Conservation (phyloP, 1,284 basidiomycete genomes). For the Pulchroboletus neoregius region DNA sequence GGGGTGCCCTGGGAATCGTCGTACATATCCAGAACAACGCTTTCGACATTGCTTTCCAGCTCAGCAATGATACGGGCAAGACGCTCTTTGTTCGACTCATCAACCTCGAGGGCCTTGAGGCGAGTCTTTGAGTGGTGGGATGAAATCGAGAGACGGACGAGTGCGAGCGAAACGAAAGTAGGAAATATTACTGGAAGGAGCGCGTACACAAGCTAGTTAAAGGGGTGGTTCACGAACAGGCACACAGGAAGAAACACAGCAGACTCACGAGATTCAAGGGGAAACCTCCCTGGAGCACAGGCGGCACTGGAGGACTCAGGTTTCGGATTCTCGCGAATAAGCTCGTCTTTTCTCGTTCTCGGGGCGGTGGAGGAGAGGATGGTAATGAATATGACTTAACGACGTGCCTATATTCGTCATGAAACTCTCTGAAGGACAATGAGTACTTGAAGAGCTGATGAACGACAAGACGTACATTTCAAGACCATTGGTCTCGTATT, state of each 20-base stretch:
- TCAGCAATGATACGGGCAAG: slow-evolving; percentile 53
- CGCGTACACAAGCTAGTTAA: slow-evolving; percentile 46
- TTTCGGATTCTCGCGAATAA: slow-evolving; percentile 43
- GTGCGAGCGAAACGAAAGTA: slow-evolving; percentile 45
- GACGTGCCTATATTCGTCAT: slow-evolving; percentile 53
- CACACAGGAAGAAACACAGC: not conserved
- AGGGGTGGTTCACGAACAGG: slow-evolving; percentile 1
- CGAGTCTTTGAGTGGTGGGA: slow-evolving; percentile 55
- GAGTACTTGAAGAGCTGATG: slow-evolving; percentile 7
- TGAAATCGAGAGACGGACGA: slow-evolving; percentile 52
- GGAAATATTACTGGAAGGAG: slow-evolving; percentile 66
- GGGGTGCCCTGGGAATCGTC: slow-evolving; percentile 17
- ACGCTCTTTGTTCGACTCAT: slow-evolving; percentile 38
- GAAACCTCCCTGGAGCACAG: slow-evolving; percentile 59
- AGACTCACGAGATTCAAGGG: slow-evolving; percentile 69
- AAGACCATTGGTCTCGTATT: slow-evolving; percentile 55
- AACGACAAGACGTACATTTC: slow-evolving; percentile 47
- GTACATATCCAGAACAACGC: slow-evolving; percentile 40
- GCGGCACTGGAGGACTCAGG: slow-evolving; percentile 51
- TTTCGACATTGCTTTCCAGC: slow-evolving; percentile 58
- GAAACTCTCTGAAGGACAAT: slow-evolving; percentile 43
- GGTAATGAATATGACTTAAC: slow-evolving; percentile 49
- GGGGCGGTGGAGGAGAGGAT: slow-evolving; percentile 29
- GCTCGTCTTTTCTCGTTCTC: slow-evolving; percentile 13
- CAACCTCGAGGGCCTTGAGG: slow-evolving; percentile 55